phyloP scores from a whole-genome alignment of 495 filamentous ascomycete species.

The Achaetomiella virescens region DNA sequence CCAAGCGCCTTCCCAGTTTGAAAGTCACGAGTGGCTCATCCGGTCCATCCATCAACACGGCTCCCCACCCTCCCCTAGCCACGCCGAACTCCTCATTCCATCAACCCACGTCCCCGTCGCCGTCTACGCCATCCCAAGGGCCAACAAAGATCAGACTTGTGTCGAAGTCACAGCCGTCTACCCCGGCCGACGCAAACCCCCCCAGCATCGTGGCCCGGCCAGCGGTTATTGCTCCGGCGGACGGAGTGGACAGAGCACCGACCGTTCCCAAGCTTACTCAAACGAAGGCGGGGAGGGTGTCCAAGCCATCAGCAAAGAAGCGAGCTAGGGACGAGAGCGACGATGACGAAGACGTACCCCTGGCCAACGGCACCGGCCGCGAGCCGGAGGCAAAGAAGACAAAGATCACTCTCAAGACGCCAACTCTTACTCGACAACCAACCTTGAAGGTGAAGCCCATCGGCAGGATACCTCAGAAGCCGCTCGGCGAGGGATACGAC shows the following conservation, averaged over 20 bases:
- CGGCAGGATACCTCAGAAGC: slow-evolving; percentile 55
- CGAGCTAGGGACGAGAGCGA: slow-evolving; percentile 35
- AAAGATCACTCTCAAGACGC: slow-evolving; percentile 32
- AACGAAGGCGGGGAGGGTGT: slow-evolving; percentile 43
- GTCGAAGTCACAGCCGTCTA: slow-evolving; percentile 41
- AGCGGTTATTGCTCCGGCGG: not conserved
- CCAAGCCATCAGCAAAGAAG: slow-evolving; percentile 46
- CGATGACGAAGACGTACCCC: slow-evolving; percentile 37
- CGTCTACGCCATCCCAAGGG: slow-evolving; percentile 35
- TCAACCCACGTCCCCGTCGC: slow-evolving; percentile 22
- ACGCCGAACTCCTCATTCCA: slow-evolving; percentile 5
- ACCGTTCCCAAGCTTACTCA: slow-evolving; percentile 27
- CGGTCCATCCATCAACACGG: slow-evolving; percentile 3
- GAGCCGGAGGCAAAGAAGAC: slow-evolving; percentile 36
- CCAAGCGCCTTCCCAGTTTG: slow-evolving; percentile 20
- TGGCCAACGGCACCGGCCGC: slow-evolving; percentile 21
- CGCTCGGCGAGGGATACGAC: slow-evolving; percentile 83
- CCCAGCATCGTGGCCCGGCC: slow-evolving; percentile 3
- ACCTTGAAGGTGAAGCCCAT: slow-evolving; percentile 34
- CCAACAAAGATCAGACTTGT: slow-evolving; percentile 47
- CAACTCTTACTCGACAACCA: slow-evolving; percentile 28
- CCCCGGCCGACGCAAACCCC: slow-evolving; percentile 33
- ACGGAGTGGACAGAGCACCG: slow-evolving; percentile 3
- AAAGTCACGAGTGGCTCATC: slow-evolving; percentile 19
- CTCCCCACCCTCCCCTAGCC: not conserved